These are phyloP conservation scores for Umbelopsis sp. DNA, from an alignment of 371 early-diverging fungal genomes.

Conservation along the genomic window DNA sequence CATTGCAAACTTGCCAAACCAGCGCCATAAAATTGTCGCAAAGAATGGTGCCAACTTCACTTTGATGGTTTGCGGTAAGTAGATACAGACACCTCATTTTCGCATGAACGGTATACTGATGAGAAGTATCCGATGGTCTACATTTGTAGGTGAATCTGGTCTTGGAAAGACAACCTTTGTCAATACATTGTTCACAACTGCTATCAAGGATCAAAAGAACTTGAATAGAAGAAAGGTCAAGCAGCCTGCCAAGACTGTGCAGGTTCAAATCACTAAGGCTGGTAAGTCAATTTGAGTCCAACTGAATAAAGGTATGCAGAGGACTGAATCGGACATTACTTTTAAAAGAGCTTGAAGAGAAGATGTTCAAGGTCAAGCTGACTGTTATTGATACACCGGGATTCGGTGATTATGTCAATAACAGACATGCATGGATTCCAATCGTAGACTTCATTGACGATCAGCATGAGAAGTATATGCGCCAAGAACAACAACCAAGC, in stretches of 20 bases:
- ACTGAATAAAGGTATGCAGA: not conserved
- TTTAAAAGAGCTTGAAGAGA: conserved; percentile 81
- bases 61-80: conserved; percentile 91
- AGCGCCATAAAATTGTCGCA: conserved; percentile 91
- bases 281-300: conserved; percentile 31
- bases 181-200: conserved; percentile 86
- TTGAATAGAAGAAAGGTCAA: conserved; percentile 80
- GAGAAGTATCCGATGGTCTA: not conserved
- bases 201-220: conserved; percentile 88
- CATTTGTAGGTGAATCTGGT: conserved; percentile 57
- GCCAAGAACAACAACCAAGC: conserved; percentile 79
- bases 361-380: conserved; percentile 90
- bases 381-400: conserved; percentile 92
- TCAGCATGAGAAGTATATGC: conserved; percentile 92
- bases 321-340: not conserved
- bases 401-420: conserved; percentile 92
- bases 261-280: conserved; percentile 88
- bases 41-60: conserved; percentile 91
- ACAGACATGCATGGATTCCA: conserved; percentile 93
- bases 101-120: too few species aligned
- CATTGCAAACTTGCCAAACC: conserved; percentile 96
- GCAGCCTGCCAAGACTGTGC: conserved; percentile 86
- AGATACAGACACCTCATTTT: not conserved
- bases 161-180: conserved; percentile 91
- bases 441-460: conserved; percentile 96